phyloP scores from a whole-genome alignment of 2,329 filamentous ascomycete species.

The Cordyceps tenuipes region DNA sequence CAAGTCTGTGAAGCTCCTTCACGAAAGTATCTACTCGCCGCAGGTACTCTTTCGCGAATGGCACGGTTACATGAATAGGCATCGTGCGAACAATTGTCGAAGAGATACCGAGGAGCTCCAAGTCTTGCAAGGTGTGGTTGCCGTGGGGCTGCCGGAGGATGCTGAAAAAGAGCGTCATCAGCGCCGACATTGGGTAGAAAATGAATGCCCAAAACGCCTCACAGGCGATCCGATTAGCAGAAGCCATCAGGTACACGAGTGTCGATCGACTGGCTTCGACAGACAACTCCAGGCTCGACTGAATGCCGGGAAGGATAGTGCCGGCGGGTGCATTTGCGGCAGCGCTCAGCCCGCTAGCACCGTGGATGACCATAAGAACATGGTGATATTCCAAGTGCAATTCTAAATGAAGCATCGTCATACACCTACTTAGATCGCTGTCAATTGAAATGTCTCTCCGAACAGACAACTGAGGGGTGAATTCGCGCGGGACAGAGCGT shows the following conservation, averaged over 20 bases:
- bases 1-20: constrained; percentile 34
- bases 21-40: constrained; percentile 35
- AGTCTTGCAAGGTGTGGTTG: constrained; percentile 33
- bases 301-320: constrained; percentile 34
- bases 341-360: constrained; percentile 44
- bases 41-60: constrained; percentile 31
- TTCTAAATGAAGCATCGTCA: constrained; percentile 38
- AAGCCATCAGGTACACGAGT: constrained; percentile 37
- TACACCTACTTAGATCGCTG: constrained; percentile 19
- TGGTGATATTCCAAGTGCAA: constrained; percentile 48
- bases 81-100: constrained; percentile 36
- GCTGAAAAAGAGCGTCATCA: constrained; percentile 47
- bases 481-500: constrained; percentile 34
- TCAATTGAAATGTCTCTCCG: constrained; percentile 19
- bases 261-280: constrained; percentile 49
- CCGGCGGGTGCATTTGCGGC: constrained; percentile 21
- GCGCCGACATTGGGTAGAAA: constrained; percentile 48
- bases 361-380: constrained; percentile 46
- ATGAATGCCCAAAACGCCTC: constrained; percentile 46
- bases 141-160: constrained; percentile 40
- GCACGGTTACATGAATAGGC: constrained; percentile 20
- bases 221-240: constrained; percentile 32
- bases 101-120: constrained; percentile 35
- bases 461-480: constrained; percentile 40
- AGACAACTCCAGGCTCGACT: constrained; percentile 44